Percentiles rank a stretch among this genome's conserved stretches.
phyloP scores from a whole-genome alignment of 176 grass and related monocot genomes.

The Poa pratensis region DNA sequence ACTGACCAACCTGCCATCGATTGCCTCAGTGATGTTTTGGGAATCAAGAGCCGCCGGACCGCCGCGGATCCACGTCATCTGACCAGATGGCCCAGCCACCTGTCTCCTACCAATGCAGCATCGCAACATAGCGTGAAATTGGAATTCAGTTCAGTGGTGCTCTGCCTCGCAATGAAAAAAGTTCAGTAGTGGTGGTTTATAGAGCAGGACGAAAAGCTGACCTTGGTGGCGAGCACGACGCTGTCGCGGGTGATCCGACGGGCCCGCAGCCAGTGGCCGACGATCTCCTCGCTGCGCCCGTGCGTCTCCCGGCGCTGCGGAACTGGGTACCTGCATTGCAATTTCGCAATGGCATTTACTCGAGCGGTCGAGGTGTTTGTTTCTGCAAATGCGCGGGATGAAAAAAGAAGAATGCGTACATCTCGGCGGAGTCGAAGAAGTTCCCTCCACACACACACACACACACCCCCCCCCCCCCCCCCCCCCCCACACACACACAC shows the following conservation, averaged over 20 bases:
- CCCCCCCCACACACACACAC: too few species aligned
- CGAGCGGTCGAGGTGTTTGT: neutral
- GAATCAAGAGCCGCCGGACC: slow-evolving; percentile 71
- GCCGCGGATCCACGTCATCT: slow-evolving; percentile 87
- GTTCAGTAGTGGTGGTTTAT: neutral
- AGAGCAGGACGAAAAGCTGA: neutral
- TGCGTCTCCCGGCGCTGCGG: slow-evolving; percentile 69
- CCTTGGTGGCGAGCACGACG: slow-evolving; percentile 84
- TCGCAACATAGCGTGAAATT: neutral
- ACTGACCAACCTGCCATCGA: slow-evolving; percentile 62
- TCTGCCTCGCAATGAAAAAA: neutral
- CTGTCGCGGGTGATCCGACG: slow-evolving; percentile 52
- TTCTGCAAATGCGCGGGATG: neutral
- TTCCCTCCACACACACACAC: too few species aligned
- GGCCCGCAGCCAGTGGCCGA: slow-evolving; percentile 69
- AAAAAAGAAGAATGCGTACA: slow-evolving; percentile 40
- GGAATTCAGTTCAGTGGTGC: neutral
- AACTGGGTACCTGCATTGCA: slow-evolving; percentile 65
- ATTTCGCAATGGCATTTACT: neutral
- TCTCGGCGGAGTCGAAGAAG: slow-evolving; percentile 93
- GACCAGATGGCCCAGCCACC: slow-evolving; percentile 85
- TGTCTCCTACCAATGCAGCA: slow-evolving; percentile 32
- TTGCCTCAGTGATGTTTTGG: slow-evolving; percentile 64
- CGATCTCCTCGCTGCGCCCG: slow-evolving; percentile 80
- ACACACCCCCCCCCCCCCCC: too few species aligned